Base-by-base conservation (phyloP, 2,329 filamentous ascomycete species). In the Phymatotrichopsis omnivora region DNA sequence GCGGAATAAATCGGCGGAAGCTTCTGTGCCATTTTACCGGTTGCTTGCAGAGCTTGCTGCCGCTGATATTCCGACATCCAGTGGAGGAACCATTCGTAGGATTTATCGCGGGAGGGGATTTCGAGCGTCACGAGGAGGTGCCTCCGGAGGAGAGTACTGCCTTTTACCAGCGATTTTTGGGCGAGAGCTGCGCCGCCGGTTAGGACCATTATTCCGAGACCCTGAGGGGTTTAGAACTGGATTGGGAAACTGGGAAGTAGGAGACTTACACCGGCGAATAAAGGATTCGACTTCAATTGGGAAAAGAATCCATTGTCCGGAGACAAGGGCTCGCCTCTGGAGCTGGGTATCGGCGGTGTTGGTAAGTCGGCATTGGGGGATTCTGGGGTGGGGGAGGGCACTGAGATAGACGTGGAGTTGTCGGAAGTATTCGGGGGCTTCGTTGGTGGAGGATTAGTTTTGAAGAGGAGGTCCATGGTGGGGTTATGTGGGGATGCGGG, bases 61-160 rank as follows among this genome's bases (percentile, higher is more conserved):
- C 78, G 73, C 40, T 86, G 84, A 54, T 85, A 85, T 45, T 85
- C 74, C 5, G 86, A 87, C 63, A 98, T 82, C 87, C 91, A 98
- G 54, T 87, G 80, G 7, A 98, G 72, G 31, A 98, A 78, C 89
- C 87, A 96, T 30, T 79, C 79, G 62, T 96, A 98, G 2, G 89
- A 87, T 33, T 85, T 78, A 65, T 98, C 91, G 59, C 89, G 84
- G 61, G 85, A 83, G 63, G 84, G 89, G 64, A 98, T 94, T 65
- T 98, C 91, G 59, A 98, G 78, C 59, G 95, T 86, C 58, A 96
- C 85, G 23, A 98, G 78, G 67, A 98, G 77, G 37, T 89, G 84
- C 42, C 82, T 79, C 38, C 85, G 82, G 47, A 94, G 67, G 45
- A 93, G 71, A 32, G 75, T 74, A n/a, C 80, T 78, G 43, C 78